A percentile compares a stretch with the other conserved stretches of the same genome.
These are phyloP conservation scores for Blastomyces silverae DNA, from an alignment of 2,329 filamentous ascomycete species.

Conservation along the genomic window DNA sequence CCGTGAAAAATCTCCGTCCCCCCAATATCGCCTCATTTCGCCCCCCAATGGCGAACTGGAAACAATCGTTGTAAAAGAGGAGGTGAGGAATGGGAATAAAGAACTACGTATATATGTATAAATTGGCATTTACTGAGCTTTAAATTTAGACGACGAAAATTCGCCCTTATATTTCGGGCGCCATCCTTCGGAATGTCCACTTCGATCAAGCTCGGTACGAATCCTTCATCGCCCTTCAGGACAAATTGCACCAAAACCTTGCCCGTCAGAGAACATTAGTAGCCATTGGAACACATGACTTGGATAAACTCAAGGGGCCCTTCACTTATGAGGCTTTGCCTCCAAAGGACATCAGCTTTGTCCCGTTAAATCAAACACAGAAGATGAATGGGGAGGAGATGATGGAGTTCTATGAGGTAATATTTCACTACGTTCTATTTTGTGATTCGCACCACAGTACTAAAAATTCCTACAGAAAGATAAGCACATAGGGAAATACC, in stretches of 20 bases:
- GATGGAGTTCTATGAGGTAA: constrained; percentile 81
- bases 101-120: constrained; percentile 12
- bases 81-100: constrained; percentile 37
- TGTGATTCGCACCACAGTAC: not conserved
- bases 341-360: constrained; percentile 88
- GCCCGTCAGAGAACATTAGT: constrained; percentile 88
- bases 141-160: constrained; percentile 60
- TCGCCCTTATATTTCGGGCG: constrained; percentile 80
- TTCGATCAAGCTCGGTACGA: constrained; percentile 90
- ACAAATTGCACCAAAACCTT: constrained; percentile 95
- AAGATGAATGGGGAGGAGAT: constrained; percentile 80
- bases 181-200: constrained; percentile 80
- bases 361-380: constrained; percentile 83
- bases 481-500: constrained; percentile 79
- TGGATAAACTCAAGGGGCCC: constrained; percentile 86
- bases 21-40: constrained; percentile 69
- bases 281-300: constrained; percentile 94
- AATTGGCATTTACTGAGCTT: constrained; percentile 1
- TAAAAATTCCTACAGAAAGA: constrained; percentile 52
- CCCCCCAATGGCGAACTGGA: constrained; percentile 68
- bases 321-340: constrained; percentile 93
- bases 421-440: constrained; percentile 13
- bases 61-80: constrained; percentile 70
- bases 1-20: constrained; percentile 65
- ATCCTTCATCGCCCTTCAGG: constrained; percentile 95